These are phyloP conservation scores for Candida sojae DNA, from an alignment of 1,139 yeast genomes.

Conservation along the genomic window DNA sequence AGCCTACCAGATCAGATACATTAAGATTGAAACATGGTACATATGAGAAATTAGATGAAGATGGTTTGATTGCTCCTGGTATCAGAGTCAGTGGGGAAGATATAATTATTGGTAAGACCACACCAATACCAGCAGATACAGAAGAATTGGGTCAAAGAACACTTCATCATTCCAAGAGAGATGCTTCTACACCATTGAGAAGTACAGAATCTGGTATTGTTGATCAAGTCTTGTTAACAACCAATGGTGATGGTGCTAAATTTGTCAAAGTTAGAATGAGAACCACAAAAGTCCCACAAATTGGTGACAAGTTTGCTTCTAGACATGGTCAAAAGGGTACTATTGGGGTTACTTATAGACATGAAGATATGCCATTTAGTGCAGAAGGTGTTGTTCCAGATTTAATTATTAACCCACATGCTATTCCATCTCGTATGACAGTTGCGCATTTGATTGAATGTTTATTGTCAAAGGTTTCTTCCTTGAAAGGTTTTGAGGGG, in stretches of 20 bases:
- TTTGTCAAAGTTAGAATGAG: conserved; percentile 98
- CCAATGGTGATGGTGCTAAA: conserved; percentile 96
- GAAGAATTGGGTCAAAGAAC: conserved; percentile 99
- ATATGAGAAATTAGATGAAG: conserved; percentile 96
- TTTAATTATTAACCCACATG: conserved; percentile 96
- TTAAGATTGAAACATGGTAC: conserved; percentile 96
- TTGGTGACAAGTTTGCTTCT: conserved; percentile 98
- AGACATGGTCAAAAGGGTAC: conserved; percentile 99
- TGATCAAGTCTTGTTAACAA: conserved; percentile 93
- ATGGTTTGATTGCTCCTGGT: conserved; percentile 97
- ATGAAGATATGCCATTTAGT: conserved; percentile 99
- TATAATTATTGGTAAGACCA: conserved; percentile 96
- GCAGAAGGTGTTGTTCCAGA: conserved; percentile 97
- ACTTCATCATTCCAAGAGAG: conserved; percentile 96
- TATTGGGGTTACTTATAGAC: conserved; percentile 97
- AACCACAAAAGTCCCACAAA: conserved; percentile 97
- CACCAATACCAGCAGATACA: conserved; percentile 97
- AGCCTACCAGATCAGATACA: conserved; percentile 93
- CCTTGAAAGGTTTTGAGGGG: conserved; percentile 95
- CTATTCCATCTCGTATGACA: conserved; percentile 99
- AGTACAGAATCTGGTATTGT: conserved; percentile 98
- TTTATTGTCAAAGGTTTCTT: conserved; percentile 90
- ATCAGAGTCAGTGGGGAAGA: conserved; percentile 98
- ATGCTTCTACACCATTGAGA: conserved; percentile 96
- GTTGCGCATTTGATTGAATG: conserved; percentile 99